phyloP scores from a whole-genome alignment of 1,284 basidiomycete species.

The Athelia psychrophila region DNA sequence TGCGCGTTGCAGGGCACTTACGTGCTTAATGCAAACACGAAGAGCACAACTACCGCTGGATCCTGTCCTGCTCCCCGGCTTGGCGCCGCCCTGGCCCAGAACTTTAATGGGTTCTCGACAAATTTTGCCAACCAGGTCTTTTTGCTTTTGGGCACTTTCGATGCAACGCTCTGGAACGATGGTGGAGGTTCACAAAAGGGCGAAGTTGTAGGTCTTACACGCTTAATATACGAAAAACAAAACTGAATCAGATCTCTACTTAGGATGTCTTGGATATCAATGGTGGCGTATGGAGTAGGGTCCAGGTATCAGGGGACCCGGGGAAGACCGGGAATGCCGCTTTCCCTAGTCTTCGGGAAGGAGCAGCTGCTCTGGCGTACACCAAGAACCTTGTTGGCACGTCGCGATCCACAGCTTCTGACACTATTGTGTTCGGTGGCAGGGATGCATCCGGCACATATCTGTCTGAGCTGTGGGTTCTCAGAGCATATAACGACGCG shows the following conservation, averaged over 20 bases:
- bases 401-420: slow-evolving; percentile 47
- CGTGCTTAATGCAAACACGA: slow-evolving; percentile 46
- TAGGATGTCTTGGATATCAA: slow-evolving; percentile 62
- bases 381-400: slow-evolving; percentile 52
- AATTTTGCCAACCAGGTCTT: slow-evolving; percentile 64
- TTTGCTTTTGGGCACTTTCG: slow-evolving; percentile 63
- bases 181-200: slow-evolving; percentile 53
- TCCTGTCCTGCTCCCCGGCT: slow-evolving; percentile 71
- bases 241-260: background rate
- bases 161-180: slow-evolving; percentile 65
- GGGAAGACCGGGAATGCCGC: slow-evolving; percentile 33
- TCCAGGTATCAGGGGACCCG: slow-evolving; percentile 74
- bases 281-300: slow-evolving; percentile 66
- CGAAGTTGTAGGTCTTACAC: slow-evolving; percentile 59
- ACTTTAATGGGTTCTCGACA: slow-evolving; percentile 52
- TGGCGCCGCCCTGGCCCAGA: slow-evolving; percentile 57
- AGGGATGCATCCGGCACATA: slow-evolving; percentile 62
- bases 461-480: slow-evolving; percentile 71
- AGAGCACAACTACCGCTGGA: slow-evolving; percentile 33
- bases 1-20: slow-evolving; percentile 59
- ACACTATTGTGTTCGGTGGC: slow-evolving; percentile 79
- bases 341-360: slow-evolving; percentile 65
- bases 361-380: slow-evolving; percentile 63
- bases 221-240: background rate
- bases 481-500: slow-evolving; percentile 63